These are phyloP conservation scores for Clavispora santaluciae DNA, from an alignment of 805 yeast species.

Conservation along the genomic window DNA sequence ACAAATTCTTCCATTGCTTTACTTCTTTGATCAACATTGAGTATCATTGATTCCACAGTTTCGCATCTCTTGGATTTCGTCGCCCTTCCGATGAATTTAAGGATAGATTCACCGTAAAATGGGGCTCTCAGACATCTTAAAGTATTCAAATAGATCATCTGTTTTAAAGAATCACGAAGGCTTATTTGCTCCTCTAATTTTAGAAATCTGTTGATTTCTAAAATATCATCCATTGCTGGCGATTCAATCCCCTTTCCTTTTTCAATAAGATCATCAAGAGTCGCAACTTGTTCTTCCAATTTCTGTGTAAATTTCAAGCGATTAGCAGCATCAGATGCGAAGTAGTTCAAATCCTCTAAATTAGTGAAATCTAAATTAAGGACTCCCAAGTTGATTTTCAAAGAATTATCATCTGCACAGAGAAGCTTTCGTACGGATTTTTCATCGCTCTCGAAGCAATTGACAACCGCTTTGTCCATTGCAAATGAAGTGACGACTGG, in stretches of 20 bases:
- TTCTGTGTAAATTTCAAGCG: slow-evolving; percentile 44
- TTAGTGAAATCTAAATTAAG: slow-evolving; percentile 57
- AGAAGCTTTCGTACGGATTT: slow-evolving; percentile 17
- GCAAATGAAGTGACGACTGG: slow-evolving; percentile 91
- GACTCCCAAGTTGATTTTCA: slow-evolving; percentile 44
- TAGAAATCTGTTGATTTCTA: slow-evolving; percentile 55
- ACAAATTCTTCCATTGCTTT: slow-evolving; percentile 45
- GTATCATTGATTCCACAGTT: slow-evolving; percentile 26
- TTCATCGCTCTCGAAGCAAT: slow-evolving; percentile 38
- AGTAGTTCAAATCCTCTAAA: slow-evolving; percentile 41
- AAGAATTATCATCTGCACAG: slow-evolving; percentile 3
- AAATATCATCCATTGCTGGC: slow-evolving; percentile 32
- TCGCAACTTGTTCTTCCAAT: slow-evolving; percentile 40
- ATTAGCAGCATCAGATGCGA: slow-evolving; percentile 40
- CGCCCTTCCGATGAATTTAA: slow-evolving; percentile 20
- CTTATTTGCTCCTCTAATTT: slow-evolving; percentile 49
- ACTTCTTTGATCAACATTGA: slow-evolving; percentile 24
- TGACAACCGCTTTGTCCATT: slow-evolving; percentile 57
- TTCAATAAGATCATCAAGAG: slow-evolving; percentile 37
- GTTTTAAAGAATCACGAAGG: slow-evolving; percentile 50
- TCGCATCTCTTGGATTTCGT: slow-evolving; percentile 2
- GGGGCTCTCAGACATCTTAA: slow-evolving; percentile 65
- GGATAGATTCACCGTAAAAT: slow-evolving; percentile 57
- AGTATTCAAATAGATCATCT: slow-evolving; percentile 56
- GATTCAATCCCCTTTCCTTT: slow-evolving; percentile 10